Conservation (phyloP, 176 grass and related monocot genomes). For the Carex scoparia region DNA sequence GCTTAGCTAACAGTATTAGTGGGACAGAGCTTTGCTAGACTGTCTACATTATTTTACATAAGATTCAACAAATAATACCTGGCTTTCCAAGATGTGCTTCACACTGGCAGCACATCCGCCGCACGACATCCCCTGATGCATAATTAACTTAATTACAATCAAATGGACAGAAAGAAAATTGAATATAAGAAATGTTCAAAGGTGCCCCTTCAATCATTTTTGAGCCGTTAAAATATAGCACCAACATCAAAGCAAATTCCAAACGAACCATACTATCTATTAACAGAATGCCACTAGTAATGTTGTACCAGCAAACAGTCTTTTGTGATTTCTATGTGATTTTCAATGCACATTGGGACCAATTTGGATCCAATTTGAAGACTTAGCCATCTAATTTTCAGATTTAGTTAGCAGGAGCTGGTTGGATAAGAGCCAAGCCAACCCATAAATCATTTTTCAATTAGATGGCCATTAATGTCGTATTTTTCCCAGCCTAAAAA, state of each 20-base stretch:
- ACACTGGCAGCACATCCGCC: conserved; percentile 91
- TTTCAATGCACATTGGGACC: no score
- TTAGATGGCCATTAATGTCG: neutral
- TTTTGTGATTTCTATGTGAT: neutral
- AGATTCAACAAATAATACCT: conserved; percentile 41
- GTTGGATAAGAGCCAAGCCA: no score
- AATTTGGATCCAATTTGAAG: no score
- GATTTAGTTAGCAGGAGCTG: neutral
- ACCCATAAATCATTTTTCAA: no score
- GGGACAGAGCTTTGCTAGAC: neutral
- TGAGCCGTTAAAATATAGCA: neutral
- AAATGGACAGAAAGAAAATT: conserved; percentile 5
- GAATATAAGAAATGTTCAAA: neutral
- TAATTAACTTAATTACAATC: conserved; percentile 28
- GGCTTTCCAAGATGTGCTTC: conserved; percentile 85
- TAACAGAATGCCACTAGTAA: neutral
- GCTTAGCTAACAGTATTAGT: neutral
- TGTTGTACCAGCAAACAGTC: neutral
- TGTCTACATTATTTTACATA: neutral
- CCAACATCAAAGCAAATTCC: neutral
- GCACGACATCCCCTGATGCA: conserved; percentile 84
- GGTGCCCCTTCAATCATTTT: neutral
- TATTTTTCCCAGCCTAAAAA: neutral
- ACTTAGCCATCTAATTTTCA: neutral
- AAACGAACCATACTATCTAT: neutral